Evolutionary conservation across 1,284 basidiomycete genomes (phyloP), one percentile per base, ranked within the genome.

Genomic region (Trichosporon sp.): DNA sequence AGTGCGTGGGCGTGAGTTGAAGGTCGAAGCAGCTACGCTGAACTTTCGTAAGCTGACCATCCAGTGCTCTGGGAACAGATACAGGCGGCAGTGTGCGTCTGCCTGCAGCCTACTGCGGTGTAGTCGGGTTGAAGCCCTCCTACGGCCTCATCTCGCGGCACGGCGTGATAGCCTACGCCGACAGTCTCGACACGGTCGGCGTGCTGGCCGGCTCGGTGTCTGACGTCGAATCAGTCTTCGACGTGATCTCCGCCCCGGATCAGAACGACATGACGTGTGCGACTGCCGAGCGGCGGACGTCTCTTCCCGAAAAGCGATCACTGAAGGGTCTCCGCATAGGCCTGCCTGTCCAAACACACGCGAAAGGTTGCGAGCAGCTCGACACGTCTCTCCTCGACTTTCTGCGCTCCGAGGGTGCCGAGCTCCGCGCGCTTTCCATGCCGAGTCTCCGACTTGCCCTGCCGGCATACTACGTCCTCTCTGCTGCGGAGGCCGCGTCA

Each of bases 11-110:
- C 86, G 91, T 95, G 73, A 81, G 90, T 69, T n/a, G n/a, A n/a
- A n/a, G n/a, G n/a, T n/a, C n/a, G n/a, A 14, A 58, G 44, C 61
- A 68, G 29, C 11, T 33, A 29, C 6, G 23, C 56, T 36, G 21
- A 4, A 27, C 3, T 33, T 7, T 16, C 25, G 23, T 14, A 11
- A 14, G 37, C 65, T 63, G 25, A 65, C 63, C 3, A 1, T n/a
- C 7, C 62, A 95, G 93, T 40, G 92, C 95, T 0, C 79, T 99
- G 27, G 92, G 89, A 2, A 95, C 93, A 0, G 95, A 99, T 75
- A 99, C 96, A 0, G 96, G 95, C 6, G 96, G 95, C 0, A 98
- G 95, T 6, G 88, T 91, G 4, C 86, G 95, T 33, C 82, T 99
- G 2, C 96, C 95, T 0, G 95, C 95, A 0, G 88, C 92, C 1